Base-by-base conservation (phyloP, 805 yeast species). In the Sporopachydermia quercuum region DNA sequence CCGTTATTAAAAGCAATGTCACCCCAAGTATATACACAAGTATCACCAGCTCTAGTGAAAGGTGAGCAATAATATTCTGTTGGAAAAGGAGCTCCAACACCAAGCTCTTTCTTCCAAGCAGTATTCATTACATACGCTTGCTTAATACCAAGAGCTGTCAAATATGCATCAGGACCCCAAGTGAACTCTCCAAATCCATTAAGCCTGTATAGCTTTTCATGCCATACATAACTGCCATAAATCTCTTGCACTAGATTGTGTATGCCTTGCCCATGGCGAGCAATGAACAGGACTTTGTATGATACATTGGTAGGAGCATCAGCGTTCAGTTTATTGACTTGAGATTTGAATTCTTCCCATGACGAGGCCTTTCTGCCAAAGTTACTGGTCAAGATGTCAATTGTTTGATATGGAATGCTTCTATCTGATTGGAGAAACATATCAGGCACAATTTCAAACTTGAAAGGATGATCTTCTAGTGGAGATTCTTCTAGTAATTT, bases 251-350 rank as follows among this genome's bases (percentile, higher is more conserved):
- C 72, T 41, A 58, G 49, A 47, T 71, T 71, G 48, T 71, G 76
- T 48, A 47, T 68, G 2, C 76, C 76, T 45, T 71, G 71, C 3
- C 75, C 76, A 44, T 71, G 76, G 39, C 76, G 60, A 3, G 70
- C 74, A 27, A 69, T 56, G 42, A 63, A 63, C 34, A 71, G 52
- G 5, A 71, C 48, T 49, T 70, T 71, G 52, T 68, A 71, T n/a
- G 49, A 60, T 1, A 36, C 36, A 3, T 46, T 47, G 19, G 60
- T 48, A 4, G 42, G 35, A 1, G 42, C 47, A 43, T 68, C 68
- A 2, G 18, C n/a, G 5, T 37, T 40, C 47, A 71, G 55, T n/a
- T 51, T 45, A 3, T 52, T 43, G n/a, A 71, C 49, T n/a, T 56
- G 46, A 2, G 40, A 40, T 4, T 37, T 18, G 3, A 62, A 50